A percentile compares a stretch with the other conserved stretches of the same genome.
These are phyloP conservation scores for Plenodomus tracheiphilus DNA, from an alignment of 2,329 filamentous ascomycete species.

Conservation along the genomic window DNA sequence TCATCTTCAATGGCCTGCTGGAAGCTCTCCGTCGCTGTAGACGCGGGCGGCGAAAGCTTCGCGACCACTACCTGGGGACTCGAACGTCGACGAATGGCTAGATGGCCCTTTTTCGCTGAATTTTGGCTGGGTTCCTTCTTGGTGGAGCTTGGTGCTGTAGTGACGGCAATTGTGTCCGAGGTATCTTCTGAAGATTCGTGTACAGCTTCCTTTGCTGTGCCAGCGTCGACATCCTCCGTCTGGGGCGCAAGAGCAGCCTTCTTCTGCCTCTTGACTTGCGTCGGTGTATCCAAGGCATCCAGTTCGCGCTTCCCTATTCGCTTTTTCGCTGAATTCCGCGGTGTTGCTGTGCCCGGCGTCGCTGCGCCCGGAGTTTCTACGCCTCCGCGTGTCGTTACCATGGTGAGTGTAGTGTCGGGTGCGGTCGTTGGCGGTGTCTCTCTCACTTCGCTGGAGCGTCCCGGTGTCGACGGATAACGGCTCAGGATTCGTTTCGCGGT, in stretches of 20 bases:
- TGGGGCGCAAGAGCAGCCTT: constrained; percentile 16
- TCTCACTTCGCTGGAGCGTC: constrained; percentile 17
- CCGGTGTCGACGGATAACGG: constrained; percentile 35
- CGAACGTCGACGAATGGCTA: constrained; percentile 25
- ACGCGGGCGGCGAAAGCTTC: constrained; percentile 14
- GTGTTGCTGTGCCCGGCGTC: constrained; percentile 30
- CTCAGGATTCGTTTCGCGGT: constrained; percentile 35
- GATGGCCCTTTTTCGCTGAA: constrained; percentile 12
- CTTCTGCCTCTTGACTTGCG: constrained; percentile 31
- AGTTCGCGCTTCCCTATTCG: constrained; percentile 32
- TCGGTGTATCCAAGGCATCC: constrained; percentile 34
- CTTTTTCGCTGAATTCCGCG: constrained; percentile 29
- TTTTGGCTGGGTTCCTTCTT: neutral
- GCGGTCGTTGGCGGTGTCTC: constrained; percentile 16
- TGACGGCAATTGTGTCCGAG: constrained; percentile 14
- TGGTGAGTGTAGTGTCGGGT: constrained; percentile 15
- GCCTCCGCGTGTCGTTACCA: constrained; percentile 43
- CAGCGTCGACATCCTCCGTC: constrained; percentile 15
- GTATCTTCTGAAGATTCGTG: constrained; percentile 15
- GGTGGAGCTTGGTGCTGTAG: constrained; percentile 6
- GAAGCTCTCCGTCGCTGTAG: constrained; percentile 7
- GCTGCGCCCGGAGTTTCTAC: too few species aligned
- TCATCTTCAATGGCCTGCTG: constrained; percentile 12
- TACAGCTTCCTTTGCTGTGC: constrained; percentile 5
- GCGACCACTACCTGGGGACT: constrained; percentile 29